phyloP scores from a whole-genome alignment of 2,329 filamentous ascomycete species.

The Acephala macrosclerotiorum region DNA sequence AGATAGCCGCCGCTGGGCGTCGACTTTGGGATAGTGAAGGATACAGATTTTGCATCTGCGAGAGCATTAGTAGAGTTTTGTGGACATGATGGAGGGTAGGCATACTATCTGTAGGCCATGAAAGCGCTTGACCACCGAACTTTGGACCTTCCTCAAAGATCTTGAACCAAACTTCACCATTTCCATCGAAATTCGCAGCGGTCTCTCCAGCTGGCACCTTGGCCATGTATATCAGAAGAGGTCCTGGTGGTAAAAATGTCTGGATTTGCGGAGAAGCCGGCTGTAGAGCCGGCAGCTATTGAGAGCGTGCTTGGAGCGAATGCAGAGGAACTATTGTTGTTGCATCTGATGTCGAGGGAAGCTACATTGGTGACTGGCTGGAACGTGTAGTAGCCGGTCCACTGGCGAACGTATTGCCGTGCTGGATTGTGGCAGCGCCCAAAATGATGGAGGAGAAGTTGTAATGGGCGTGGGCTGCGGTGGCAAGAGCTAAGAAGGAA shows the following conservation, averaged over 20 bases:
- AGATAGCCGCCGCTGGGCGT: conserved; percentile 48
- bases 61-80: neutral
- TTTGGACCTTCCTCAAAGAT: conserved; percentile 36
- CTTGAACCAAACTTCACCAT: conserved; percentile 41
- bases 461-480: conserved; percentile 37
- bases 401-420: conserved; percentile 40
- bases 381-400: conserved; percentile 39
- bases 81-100: neutral
- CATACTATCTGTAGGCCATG: conserved; percentile 38
- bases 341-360: conserved; percentile 49
- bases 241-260: conserved; percentile 42
- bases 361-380: conserved; percentile 42
- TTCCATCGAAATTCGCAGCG: conserved; percentile 37
- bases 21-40: conserved; percentile 43
- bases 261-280: conserved; percentile 36
- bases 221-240: conserved; percentile 38
- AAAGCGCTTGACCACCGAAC: conserved; percentile 29
- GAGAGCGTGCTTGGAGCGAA: conserved; percentile 33
- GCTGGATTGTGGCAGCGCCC: conserved; percentile 26
- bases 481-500: conserved; percentile 31
- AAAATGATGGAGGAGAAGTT: conserved; percentile 35
- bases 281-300: conserved; percentile 37
- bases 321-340: conserved; percentile 44
- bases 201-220: conserved; percentile 37
- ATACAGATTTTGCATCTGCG: conserved; percentile 28